These are phyloP conservation scores for Dipodascus geniculatus DNA, from an alignment of 805 yeast species.

Conservation along the genomic window DNA sequence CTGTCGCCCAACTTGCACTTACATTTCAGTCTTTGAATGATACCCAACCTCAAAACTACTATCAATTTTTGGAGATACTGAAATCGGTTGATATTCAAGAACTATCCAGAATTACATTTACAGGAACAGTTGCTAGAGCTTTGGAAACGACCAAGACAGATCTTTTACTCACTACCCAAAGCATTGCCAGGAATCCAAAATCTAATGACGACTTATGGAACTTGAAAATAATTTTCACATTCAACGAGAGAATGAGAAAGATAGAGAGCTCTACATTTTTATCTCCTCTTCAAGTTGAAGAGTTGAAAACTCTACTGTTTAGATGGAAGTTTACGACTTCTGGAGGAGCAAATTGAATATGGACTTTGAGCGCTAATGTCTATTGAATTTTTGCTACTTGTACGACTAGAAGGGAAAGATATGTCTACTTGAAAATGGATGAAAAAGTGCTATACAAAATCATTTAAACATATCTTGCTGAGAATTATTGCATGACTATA, in stretches of 20 bases:
- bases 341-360: not conserved
- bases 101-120: not conserved
- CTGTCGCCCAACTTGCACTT: not conserved
- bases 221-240: slow-evolving; percentile 48
- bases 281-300: slow-evolving; percentile 4
- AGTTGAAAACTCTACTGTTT: slow-evolving; percentile 2
- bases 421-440: not conserved
- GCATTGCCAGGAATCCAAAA: slow-evolving; percentile 32
- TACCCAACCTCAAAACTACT: slow-evolving; percentile 36
- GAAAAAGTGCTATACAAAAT: not conserved
- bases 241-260: slow-evolving; percentile 34
- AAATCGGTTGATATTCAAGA: slow-evolving; percentile 2
- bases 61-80: slow-evolving; percentile 3
- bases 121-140: slow-evolving; percentile 5
- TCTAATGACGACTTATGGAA: slow-evolving; percentile 51
- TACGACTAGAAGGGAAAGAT: not conserved
- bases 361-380: not conserved
- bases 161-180: slow-evolving; percentile 39
- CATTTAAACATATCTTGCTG: not conserved
- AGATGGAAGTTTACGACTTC: not conserved
- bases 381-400: not conserved
- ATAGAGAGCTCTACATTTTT: slow-evolving; percentile 14
- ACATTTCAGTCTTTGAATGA: slow-evolving; percentile 27
- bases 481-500: not conserved
- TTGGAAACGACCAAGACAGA: slow-evolving; percentile 31